phyloP scores from a whole-genome alignment of 164 flowering plant genomes.

The Berberis thunbergii region DNA sequence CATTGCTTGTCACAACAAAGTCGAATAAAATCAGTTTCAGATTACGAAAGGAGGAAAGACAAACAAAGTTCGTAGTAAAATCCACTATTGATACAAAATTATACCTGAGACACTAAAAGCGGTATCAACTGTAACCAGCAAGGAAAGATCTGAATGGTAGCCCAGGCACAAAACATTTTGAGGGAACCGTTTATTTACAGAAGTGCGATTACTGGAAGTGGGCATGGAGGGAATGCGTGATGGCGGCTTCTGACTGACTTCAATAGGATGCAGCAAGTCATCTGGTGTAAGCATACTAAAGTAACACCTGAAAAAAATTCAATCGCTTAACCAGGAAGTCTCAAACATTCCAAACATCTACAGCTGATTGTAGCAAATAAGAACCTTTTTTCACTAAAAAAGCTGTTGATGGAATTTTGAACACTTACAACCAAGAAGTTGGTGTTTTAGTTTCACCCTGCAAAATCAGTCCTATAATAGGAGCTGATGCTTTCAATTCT shows the following conservation, averaged over 20 bases:
- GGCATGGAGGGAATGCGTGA: conserved; percentile 30
- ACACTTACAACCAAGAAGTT: conserved; percentile 63
- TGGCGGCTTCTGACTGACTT: conserved; percentile 50
- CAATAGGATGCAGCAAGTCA: conserved; percentile 62
- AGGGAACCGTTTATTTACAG: conserved; percentile 33
- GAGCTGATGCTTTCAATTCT: conserved; percentile 40
- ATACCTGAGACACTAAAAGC: conserved; percentile 28
- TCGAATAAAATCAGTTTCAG: not conserved
- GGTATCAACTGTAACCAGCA: conserved; percentile 52
- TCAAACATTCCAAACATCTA: too few relatives aligned
- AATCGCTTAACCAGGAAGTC: conserved; percentile 5
- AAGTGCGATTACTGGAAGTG: conserved; percentile 18
- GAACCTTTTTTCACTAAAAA: too few relatives aligned
- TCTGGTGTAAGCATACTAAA: conserved; percentile 65
- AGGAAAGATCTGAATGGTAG: conserved; percentile 39
- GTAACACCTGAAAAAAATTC: conserved; percentile 46
- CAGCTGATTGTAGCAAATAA: too few relatives aligned
- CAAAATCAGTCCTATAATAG: conserved; percentile 53
- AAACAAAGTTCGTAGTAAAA: not conserved
- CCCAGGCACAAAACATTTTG: conserved; percentile 47
- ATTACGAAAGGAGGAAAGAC: not conserved
- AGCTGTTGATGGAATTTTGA: not conserved
- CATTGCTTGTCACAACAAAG: not conserved
- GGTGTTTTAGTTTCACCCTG: conserved; percentile 29
- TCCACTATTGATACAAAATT: conserved; percentile 1